These are phyloP conservation scores for Penicillium sumatraense DNA, from an alignment of 2,329 filamentous ascomycete genomes.

Conservation along the genomic window DNA sequence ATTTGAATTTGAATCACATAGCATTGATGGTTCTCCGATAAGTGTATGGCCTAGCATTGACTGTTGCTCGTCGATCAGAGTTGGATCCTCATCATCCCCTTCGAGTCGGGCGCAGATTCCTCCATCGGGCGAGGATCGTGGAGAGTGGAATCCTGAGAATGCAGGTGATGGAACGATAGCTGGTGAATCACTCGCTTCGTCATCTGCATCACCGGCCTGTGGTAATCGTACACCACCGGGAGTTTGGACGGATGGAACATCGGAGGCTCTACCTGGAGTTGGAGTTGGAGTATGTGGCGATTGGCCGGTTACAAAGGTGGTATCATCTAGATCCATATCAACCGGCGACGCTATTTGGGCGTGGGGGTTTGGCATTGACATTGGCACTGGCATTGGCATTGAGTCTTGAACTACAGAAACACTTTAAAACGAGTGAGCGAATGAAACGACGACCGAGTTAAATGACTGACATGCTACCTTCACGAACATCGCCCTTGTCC, in stretches of 20 bases:
- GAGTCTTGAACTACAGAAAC: conserved; percentile 32
- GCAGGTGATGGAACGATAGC: conserved; percentile 22
- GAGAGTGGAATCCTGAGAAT: conserved; percentile 29
- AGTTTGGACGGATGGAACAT: conserved; percentile 14
- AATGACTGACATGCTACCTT: conserved; percentile 46
- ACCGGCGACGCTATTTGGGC: conserved; percentile 9
- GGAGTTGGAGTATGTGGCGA: conserved; percentile 11
- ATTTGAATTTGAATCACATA: conserved; percentile 14
- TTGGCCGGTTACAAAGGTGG: conserved; percentile 24
- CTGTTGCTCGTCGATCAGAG: conserved; percentile 21
- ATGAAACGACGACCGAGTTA: conserved; percentile 32
- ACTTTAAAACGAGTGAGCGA: conserved; percentile 38
- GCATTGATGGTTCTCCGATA: not conserved
- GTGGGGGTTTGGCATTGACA: conserved; percentile 25
- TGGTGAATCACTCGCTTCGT: conserved; percentile 17
- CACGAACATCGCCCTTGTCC: conserved; percentile 27
- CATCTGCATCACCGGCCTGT: conserved; percentile 13
- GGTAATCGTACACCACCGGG: conserved; percentile 9
- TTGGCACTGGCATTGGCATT: no score
- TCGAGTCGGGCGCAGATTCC: conserved; percentile 10
- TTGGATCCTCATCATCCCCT: conserved; percentile 11
- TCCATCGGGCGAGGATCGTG: conserved; percentile 22
- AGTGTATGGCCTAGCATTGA: conserved; percentile 5
- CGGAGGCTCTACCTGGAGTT: conserved; percentile 15
- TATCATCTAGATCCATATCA: conserved; percentile 26